Conservation (phyloP, 176 grass and related monocot species). For the Zizania latifolia region DNA sequence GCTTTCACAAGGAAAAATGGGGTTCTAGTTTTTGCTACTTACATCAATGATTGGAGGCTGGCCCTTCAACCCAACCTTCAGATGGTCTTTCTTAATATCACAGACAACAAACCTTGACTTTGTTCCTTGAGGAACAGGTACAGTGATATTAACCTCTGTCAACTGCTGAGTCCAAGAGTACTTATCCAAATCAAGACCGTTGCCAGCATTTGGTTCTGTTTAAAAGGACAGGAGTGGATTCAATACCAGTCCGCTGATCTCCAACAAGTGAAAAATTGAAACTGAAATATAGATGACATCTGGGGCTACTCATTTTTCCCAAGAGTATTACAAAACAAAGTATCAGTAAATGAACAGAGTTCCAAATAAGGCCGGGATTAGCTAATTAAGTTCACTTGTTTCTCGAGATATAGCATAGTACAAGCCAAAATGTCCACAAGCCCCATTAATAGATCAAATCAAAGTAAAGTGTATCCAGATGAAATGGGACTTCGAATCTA, state of each 20-base stretch:
- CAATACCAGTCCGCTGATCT: not conserved
- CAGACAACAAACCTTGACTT: constrained; percentile 42
- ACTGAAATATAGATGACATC: not conserved
- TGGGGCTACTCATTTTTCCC: not conserved
- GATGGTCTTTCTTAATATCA: constrained; percentile 54
- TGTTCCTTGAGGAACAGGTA: constrained; percentile 48
- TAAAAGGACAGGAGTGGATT: not conserved
- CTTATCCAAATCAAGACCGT: constrained; percentile 55
- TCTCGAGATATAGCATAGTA: not conserved
- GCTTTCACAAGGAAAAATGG: too few species aligned
- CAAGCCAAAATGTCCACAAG: not conserved
- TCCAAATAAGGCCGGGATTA: not conserved
- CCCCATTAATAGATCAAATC: not conserved
- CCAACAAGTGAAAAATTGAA: not conserved
- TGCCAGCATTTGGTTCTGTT: constrained; percentile 59
- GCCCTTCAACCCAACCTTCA: constrained; percentile 56
- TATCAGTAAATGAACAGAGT: not conserved
- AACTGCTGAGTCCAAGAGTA: constrained; percentile 58
- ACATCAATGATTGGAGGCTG: constrained; percentile 48
- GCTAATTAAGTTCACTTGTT: not conserved
- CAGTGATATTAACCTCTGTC: constrained; percentile 44
- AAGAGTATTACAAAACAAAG: too few species aligned
- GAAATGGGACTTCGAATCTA: not conserved
- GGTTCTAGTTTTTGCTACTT: too few species aligned
- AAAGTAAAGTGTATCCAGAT: not conserved